Conservation (phyloP, 2,329 filamentous ascomycete species). For the Ramularia endophylla region DNA sequence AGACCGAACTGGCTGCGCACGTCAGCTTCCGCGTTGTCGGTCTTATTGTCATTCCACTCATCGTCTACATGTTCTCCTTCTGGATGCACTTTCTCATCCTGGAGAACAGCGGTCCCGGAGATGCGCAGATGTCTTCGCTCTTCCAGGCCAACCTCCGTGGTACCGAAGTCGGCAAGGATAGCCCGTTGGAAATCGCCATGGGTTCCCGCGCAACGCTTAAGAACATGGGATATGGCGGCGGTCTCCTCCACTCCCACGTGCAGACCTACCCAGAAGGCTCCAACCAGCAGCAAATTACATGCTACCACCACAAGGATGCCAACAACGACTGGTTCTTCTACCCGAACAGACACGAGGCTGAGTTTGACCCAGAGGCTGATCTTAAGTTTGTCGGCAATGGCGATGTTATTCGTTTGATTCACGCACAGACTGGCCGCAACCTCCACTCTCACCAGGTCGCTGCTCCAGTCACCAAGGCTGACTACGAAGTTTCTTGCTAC, state of each 20-base stretch:
- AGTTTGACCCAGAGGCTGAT: slow-evolving; percentile 65
- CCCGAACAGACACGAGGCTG: slow-evolving; percentile 72
- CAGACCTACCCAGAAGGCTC: slow-evolving; percentile 96
- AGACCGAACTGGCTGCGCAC: slow-evolving; percentile 68
- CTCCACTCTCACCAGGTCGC: slow-evolving; percentile 89
- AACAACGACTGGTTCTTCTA: slow-evolving; percentile 99
- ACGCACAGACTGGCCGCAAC: slow-evolving; percentile 93
- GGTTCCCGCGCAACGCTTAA: slow-evolving; percentile 91
- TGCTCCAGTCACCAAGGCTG: slow-evolving; percentile 81
- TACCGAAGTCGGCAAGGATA: slow-evolving; percentile 90
- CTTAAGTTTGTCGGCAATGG: slow-evolving; percentile 71
- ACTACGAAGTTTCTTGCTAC: slow-evolving; percentile 92
- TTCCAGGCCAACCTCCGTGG: slow-evolving; percentile 96
- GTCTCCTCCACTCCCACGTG: slow-evolving; percentile 90
- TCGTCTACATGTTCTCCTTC: slow-evolving; percentile 95
- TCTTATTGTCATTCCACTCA: slow-evolving; percentile 78
- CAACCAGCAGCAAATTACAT: slow-evolving; percentile 91
- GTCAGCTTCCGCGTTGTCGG: slow-evolving; percentile 73
- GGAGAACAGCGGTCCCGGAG: slow-evolving; percentile 87
- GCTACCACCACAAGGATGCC: slow-evolving; percentile 98
- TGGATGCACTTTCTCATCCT: slow-evolving; percentile 91
- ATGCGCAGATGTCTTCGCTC: slow-evolving; percentile 99
- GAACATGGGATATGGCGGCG: slow-evolving; percentile 99
- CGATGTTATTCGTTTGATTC: slow-evolving; percentile 76
- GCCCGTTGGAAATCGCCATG: slow-evolving; percentile 82